These are phyloP conservation scores for Metschnikowia aberdeeniae DNA, from an alignment of 805 yeast species.

Conservation along the genomic window DNA sequence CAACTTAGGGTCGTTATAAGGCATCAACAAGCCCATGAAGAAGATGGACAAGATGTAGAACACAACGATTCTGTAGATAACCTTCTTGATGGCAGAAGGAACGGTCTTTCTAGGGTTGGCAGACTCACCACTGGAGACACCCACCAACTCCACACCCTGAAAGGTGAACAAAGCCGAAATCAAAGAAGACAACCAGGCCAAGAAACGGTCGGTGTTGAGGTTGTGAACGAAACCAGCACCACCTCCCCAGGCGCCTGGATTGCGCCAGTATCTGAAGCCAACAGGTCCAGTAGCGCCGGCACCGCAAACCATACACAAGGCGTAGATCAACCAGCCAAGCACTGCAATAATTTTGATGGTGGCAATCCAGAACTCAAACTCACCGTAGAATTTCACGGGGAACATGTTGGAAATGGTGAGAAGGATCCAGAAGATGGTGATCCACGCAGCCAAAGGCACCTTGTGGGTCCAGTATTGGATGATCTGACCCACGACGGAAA, in stretches of 20 bases:
- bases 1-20: slow-evolving; percentile 59
- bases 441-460: slow-evolving; percentile 73
- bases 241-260: slow-evolving; percentile 74
- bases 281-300: slow-evolving; percentile 66
- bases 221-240: slow-evolving; percentile 48
- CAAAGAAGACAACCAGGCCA: slow-evolving; percentile 68
- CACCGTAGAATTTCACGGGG: slow-evolving; percentile 71
- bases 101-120: slow-evolving; percentile 65
- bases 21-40: slow-evolving; percentile 68
- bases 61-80: slow-evolving; percentile 57
- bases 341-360: slow-evolving; percentile 63
- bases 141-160: slow-evolving; percentile 76
- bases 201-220: slow-evolving; percentile 51
- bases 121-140: slow-evolving; percentile 73
- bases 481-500: slow-evolving; percentile 66
- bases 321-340: slow-evolving; percentile 64
- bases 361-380: slow-evolving; percentile 73
- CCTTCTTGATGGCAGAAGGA: slow-evolving; percentile 69
- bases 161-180: slow-evolving; percentile 75
- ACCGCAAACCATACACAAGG: slow-evolving; percentile 70
- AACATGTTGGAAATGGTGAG: slow-evolving; percentile 53
- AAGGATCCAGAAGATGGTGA: slow-evolving; percentile 58
- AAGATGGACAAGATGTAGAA: slow-evolving; percentile 64
- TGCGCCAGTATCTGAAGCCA: slow-evolving; percentile 77
- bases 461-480: slow-evolving; percentile 60